Evolutionary conservation across 2,329 filamentous ascomycete genomes (phyloP).

Genomic region (Ustilaginoidea virens): DNA sequence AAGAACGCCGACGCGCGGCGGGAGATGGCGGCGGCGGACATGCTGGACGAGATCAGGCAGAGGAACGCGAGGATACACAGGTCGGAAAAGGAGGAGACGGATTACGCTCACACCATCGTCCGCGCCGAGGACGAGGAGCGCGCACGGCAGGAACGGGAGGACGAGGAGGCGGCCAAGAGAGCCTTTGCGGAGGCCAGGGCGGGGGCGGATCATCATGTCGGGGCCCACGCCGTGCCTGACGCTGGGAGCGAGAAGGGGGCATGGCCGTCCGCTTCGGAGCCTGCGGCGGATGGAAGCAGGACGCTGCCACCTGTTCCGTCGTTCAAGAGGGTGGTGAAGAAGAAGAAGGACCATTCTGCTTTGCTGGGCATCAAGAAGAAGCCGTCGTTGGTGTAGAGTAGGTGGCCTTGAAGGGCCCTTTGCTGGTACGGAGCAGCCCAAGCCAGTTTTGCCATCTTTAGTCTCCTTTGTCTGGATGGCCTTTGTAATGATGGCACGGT

Average conservation of each 20-base stretch:
- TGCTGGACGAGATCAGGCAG: constrained; percentile 83
- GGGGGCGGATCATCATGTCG: constrained; percentile 24
- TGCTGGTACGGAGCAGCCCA: too few species aligned
- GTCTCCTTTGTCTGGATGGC: too few species aligned
- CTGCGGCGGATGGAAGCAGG: too few species aligned
- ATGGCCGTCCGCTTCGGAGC: too few species aligned
- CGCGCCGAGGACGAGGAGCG: constrained; percentile 42
- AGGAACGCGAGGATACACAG: constrained; percentile 79
- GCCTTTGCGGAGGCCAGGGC: constrained; percentile 57
- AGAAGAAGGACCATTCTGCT: constrained; percentile 69
- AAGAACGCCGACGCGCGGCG: constrained; percentile 86
- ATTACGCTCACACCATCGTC: constrained; percentile 39
- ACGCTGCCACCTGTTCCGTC: constrained; percentile 27
- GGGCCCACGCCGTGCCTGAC: neutral
- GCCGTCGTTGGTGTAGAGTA: constrained; percentile 35
- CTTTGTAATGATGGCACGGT: too few species aligned
- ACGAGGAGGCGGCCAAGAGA: constrained; percentile 62
- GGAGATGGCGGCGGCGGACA: constrained; percentile 95
- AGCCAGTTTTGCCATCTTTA: too few species aligned
- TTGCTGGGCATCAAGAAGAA: constrained; percentile 82
- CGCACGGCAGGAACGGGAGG: constrained; percentile 59
- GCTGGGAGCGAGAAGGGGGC: neutral
- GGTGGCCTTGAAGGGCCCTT: too few species aligned
- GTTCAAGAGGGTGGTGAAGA: constrained; percentile 65
- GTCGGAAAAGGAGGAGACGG: constrained; percentile 51